phyloP scores from a whole-genome alignment of 164 flowering plant species.

The Magnolia sinica region DNA sequence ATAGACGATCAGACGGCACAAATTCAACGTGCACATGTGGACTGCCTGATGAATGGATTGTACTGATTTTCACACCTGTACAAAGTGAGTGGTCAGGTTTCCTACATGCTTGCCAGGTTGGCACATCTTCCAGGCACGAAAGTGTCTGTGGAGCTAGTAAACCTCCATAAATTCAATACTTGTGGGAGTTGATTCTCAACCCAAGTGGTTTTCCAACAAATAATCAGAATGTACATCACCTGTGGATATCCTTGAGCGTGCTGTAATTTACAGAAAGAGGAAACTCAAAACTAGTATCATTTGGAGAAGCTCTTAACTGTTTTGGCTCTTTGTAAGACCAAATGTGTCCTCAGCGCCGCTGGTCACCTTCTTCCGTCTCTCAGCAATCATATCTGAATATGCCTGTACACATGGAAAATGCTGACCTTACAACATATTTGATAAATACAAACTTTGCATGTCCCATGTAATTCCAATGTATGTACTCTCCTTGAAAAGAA shows the following conservation, averaged over 20 bases:
- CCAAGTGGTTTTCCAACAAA: background rate
- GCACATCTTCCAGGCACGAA: no score
- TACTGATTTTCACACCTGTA: no score
- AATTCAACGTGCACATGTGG: background rate
- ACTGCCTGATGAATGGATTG: background rate
- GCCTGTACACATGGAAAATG: conserved; percentile 36
- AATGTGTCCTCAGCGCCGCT: conserved; percentile 74
- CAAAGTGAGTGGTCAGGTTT: no score
- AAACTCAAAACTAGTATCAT: background rate
- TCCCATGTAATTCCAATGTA: background rate
- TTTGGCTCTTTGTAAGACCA: conserved; percentile 41
- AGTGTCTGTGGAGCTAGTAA: no score
- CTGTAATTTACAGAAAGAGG: background rate
- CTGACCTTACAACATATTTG: background rate
- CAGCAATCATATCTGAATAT: conserved; percentile 72
- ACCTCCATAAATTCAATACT: no score
- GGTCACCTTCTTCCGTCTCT: conserved; percentile 54
- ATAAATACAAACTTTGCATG: background rate
- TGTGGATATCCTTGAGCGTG: background rate
- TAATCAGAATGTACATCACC: background rate
- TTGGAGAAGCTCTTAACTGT: background rate
- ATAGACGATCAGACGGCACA: no score
- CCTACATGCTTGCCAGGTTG: no score
- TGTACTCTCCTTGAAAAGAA: background rate
- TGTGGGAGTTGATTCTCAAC: background rate